A percentile compares a stretch with the other conserved stretches of the same genome.
Conservation (phyloP, 345 rosid species). For the Eucalyptus tenuipes region DNA sequence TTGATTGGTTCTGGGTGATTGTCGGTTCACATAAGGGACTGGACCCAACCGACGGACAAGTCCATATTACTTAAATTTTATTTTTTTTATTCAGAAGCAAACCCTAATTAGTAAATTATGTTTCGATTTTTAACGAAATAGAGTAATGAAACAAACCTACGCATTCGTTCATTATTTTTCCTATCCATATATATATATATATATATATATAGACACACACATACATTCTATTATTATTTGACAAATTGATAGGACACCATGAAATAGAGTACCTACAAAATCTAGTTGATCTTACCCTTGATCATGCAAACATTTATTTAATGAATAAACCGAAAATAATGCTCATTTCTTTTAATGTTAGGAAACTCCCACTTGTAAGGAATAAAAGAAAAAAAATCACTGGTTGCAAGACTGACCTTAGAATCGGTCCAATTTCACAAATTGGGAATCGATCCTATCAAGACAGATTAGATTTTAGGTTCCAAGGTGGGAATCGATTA, state of each 20-base stretch:
- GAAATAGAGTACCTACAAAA: background rate
- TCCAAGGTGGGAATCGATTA: background rate
- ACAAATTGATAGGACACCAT: background rate
- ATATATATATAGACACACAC: no score
- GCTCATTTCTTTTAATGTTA: background rate
- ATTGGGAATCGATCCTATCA: background rate
- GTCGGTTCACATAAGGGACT: background rate
- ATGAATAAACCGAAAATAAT: background rate
- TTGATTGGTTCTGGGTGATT: no score
- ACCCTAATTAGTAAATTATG: background rate
- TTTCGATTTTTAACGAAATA: background rate
- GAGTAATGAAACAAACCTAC: background rate
- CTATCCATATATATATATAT: background rate
- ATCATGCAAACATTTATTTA: background rate
- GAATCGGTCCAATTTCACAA: background rate
- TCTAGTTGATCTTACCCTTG: background rate
- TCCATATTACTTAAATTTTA: background rate
- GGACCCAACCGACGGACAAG: fast-evolving
- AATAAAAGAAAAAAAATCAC: background rate
- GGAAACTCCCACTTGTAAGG: background rate
- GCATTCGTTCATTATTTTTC: background rate
- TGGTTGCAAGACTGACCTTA: fast-evolving
- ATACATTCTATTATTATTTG: background rate
- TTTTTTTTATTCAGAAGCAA: background rate
- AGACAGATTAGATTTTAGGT: background rate